Evolutionary conservation across 1,284 basidiomycete species (phyloP), one percentile per base, ranked within the genome.

Genomic region (Cutaneotrichosporon cavernicola): DNA sequence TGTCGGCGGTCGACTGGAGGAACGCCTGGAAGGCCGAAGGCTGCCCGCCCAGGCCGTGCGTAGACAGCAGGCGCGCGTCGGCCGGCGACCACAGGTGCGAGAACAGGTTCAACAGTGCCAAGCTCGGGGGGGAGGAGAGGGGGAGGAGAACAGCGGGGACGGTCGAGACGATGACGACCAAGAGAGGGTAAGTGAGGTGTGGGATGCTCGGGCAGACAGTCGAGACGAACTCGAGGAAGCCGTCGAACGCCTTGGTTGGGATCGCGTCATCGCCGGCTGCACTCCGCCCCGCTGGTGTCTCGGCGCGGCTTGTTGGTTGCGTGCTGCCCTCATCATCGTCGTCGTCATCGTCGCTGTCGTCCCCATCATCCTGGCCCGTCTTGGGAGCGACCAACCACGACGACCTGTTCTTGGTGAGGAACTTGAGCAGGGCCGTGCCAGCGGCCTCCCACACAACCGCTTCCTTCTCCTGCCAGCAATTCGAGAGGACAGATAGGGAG

Each of bases 391-490:
- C 63, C 13, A 82, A 77, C 90, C 91, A 92, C 2, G 86, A 83
- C 16, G 82, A 76, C 0, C 86, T 86, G 70, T 84, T 86, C 56
- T 86, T 87, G 76, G 85, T 87, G 52, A 94, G 78, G 74, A 92
- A 90, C 10, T 84, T 82, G 7, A 92, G 81, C 34, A 92, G 73
- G 0, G 89, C 88, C 32, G 86, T 84, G 81, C 88, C 89, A 83
- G 93, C 88, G 1, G 80, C 78, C 9, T 82, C 77, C 72, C 89
- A 87, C 0, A 93, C 91, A 1, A 81, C 82, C 0, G 81, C 69
- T 72, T 94, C 90, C 5, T 84, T 82, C 73, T 95, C 92, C 0
- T 86, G 80, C 89, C 90, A 94, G 7, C 89, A 89, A 26, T 87
- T 88, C 16, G 87, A 86, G 40, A 94, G 80, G 6, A 90, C 81